Base-by-base conservation (phyloP, 2,329 filamentous ascomycete species). In the Calcarisporium arbuscula region DNA sequence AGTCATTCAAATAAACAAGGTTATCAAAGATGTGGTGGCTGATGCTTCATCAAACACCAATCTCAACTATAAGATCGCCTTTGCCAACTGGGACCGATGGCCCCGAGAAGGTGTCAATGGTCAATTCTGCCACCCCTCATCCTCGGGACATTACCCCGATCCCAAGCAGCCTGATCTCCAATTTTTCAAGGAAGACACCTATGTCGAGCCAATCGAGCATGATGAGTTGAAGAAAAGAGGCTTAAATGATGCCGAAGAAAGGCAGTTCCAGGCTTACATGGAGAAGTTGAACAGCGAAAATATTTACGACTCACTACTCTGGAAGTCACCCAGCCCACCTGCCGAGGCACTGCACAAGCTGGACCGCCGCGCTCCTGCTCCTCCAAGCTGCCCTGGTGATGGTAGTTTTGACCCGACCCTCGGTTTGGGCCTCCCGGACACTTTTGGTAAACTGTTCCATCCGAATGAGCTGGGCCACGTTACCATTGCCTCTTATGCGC, bases 81-180 rank as follows among this genome's bases (percentile, higher is more conserved):
- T 45, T 28, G 48, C 53, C 11, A 30, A 60, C 29, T 60, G 57
- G 57, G 45, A 50, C 30, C 17, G 28, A 5, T 58, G 51, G 51
- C 32, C 21, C 4, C n/a, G 32, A n/a, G 43, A 47, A n/a, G 41
- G 33, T n/a, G 48, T 55, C 23, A 34, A 46, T 3, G 56, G 56
- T 12, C 51, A 58, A 34, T 48, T 56, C 39, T 61, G 57, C 40
- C 28, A 42, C 32, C 46, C 51, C 7, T 31, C 30, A 11, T 28
- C 32, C 11, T 32, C 25, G 15, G 51, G 49, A 14, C 17, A 34
- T 22, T 55, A 53, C 30, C 55, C 55, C 6, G 56, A 60, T 35
- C 33, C 41, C 3, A 35, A 45, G 3, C 52, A 57, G 36, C 43
- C 44, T 2, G 44, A 58, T 14, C 33, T 59, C 38, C 49, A 51